Evolutionary conservation across 371 early-diverging fungal species (phyloP).

Genomic region (Cokeromyces recurvatus): DNA sequence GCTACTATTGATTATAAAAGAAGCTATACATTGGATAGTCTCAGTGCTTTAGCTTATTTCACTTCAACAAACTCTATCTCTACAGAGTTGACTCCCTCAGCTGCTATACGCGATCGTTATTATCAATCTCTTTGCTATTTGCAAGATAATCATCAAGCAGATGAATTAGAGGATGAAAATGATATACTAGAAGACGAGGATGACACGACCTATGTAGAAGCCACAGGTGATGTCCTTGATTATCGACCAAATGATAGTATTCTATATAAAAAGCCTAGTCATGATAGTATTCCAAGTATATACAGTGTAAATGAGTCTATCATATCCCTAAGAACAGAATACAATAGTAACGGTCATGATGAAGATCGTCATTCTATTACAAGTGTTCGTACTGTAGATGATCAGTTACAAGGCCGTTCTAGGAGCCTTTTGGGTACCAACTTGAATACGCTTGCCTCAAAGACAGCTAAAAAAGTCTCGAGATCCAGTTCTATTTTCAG

Average conservation of each 20-base stretch:
- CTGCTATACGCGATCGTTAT: conserved; percentile 26
- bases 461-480: conserved; percentile 22
- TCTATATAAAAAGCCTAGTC: conserved; percentile 11
- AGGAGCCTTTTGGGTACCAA: conserved; percentile 6
- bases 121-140: conserved; percentile 23
- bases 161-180: conserved; percentile 8
- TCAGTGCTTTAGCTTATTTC: too few relatives aligned
- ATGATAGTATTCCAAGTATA: conserved; percentile 5
- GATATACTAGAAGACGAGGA: conserved; percentile 13
- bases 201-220: conserved; percentile 11
- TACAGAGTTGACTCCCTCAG: conserved; percentile 23
- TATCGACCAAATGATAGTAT: conserved; percentile 19
- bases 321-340: conserved; percentile 24
- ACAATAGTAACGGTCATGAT: conserved; percentile 2
- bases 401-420: conserved; percentile 16
- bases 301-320: conserved; percentile 21
- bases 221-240: conserved; percentile 15
- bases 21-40: too few relatives aligned
- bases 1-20: too few relatives aligned
- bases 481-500: conserved; percentile 22
- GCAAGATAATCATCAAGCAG: conserved; percentile 9
- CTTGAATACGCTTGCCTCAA: conserved; percentile 16
- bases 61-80: too few relatives aligned
- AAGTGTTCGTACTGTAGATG: conserved; percentile 19
- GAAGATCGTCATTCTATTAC: conserved; percentile 16